These are phyloP conservation scores for Albugo candida DNA, from an alignment of 352 stramenopile genomes.

Conservation along the genomic window DNA sequence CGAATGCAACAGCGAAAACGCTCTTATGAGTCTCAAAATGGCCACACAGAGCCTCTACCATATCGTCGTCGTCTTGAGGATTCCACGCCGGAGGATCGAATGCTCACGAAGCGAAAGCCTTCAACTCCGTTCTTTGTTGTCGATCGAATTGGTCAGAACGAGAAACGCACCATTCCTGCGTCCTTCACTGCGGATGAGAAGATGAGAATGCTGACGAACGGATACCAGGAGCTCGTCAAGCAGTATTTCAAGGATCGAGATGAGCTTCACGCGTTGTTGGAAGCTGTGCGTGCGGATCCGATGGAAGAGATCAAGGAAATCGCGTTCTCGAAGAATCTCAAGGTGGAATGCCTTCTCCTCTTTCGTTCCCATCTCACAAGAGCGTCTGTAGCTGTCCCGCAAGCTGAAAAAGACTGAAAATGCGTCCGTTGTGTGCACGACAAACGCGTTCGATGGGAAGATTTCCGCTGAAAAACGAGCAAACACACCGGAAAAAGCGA, in stretches of 20 bases:
- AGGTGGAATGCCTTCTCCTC: no score
- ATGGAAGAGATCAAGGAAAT: conserved; percentile 8
- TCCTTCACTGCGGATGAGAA: conserved; percentile 14
- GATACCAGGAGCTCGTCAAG: conserved; percentile 40
- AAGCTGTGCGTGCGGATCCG: conserved; percentile 22
- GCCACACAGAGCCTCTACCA: no score
- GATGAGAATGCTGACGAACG: conserved; percentile 22
- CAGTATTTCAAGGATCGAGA: conserved; percentile 26
- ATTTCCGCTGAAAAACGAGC: conserved; percentile 15
- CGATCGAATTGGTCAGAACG: conserved; percentile 23
- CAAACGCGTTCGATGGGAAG: conserved; percentile 16
- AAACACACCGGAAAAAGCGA: conserved; percentile 14
- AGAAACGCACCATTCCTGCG: conserved; percentile 6
- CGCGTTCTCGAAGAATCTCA: conserved; percentile 11
- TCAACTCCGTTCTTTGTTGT: conserved; percentile 18
- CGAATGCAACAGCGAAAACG: no score
- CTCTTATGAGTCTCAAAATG: no score
- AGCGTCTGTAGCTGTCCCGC: conserved; percentile 11
- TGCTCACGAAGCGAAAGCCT: neutral
- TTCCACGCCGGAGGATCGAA: no score
- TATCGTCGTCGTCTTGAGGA: no score
- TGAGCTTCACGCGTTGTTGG: conserved; percentile 14
- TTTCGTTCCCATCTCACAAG: conserved; percentile 10
- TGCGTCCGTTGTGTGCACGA: conserved; percentile 12
- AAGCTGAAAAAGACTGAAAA: conserved; percentile 7